Evolutionary conservation across 2,329 filamentous ascomycete species (phyloP).

Genomic region (Colletotrichum sp.): DNA sequence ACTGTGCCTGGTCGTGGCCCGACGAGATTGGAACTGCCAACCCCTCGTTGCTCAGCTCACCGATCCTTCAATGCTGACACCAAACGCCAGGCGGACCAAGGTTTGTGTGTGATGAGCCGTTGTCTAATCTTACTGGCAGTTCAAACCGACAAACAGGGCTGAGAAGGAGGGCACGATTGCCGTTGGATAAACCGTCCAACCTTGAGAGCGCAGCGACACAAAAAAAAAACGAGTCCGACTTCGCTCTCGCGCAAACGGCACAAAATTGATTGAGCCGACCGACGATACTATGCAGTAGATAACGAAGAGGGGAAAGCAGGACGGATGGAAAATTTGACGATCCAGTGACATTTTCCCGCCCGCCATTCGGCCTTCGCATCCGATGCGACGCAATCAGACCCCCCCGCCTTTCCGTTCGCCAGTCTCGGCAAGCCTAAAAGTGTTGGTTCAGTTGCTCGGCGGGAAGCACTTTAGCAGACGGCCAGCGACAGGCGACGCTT

Average conservation of each 20-base stretch:
- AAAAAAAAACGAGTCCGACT: neutral
- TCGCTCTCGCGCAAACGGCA: neutral
- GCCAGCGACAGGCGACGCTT: neutral
- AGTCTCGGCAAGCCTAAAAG: conserved; percentile 7
- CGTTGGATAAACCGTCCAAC: neutral
- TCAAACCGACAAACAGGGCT: neutral
- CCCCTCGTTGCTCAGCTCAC: neutral
- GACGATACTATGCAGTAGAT: neutral
- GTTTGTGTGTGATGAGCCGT: neutral
- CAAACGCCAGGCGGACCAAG: neutral
- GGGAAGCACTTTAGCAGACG: neutral
- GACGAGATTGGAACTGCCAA: neutral
- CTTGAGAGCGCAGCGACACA: neutral
- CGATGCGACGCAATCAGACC: neutral
- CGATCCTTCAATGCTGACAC: neutral
- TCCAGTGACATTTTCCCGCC: neutral
- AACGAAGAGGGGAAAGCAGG: neutral
- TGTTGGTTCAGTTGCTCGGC: neutral
- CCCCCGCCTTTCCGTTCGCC: neutral
- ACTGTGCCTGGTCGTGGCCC: neutral
- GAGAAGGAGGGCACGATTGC: neutral
- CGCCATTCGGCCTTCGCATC: neutral
- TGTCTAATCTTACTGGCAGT: neutral
- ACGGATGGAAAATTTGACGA: neutral
- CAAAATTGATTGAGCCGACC: neutral